Evolutionary conservation across 257 asterid species (phyloP).

Genomic region (Lithospermum erythrorhizon): DNA sequence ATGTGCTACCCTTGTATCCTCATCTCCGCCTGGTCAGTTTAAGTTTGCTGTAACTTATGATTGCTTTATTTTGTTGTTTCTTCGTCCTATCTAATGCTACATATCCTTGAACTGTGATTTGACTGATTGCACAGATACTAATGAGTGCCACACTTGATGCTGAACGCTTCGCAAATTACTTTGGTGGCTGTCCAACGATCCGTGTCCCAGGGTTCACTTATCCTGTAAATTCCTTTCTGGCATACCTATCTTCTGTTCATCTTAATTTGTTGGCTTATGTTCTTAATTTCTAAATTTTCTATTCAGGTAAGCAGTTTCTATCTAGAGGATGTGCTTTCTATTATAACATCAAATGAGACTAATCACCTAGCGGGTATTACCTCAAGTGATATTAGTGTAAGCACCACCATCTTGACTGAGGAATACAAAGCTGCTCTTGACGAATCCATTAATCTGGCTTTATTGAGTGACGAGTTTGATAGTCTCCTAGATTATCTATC

Average conservation of each 20-base stretch:
- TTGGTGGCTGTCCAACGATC: conserved; percentile 81
- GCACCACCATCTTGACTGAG: conserved; percentile 31
- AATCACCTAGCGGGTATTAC: conserved; percentile 19
- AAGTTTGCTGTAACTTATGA: neutral
- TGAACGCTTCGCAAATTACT: conserved; percentile 74
- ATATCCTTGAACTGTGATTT: conserved; percentile 8
- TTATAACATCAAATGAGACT: conserved; percentile 36
- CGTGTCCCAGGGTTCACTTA: conserved; percentile 88
- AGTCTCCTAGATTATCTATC: conserved; percentile 61
- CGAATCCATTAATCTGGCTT: conserved; percentile 70
- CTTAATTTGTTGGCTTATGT: conserved; percentile 10
- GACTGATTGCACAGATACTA: conserved; percentile 44
- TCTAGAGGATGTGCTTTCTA: conserved; percentile 74
- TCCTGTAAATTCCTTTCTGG: conserved; percentile 46
- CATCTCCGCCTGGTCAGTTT: conserved; percentile 76
- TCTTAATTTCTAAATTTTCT: conserved; percentile 8
- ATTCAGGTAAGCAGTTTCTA: conserved; percentile 64
- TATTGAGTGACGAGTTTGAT: conserved; percentile 53
- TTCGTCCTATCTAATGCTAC: neutral
- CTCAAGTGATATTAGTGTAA: conserved; percentile 20
- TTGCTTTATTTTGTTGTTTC: neutral
- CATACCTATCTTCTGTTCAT: conserved; percentile 1
- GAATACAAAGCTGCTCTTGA: conserved; percentile 59
- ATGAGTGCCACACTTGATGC: conserved; percentile 99
- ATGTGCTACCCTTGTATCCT: conserved; percentile 74